Percentiles rank a stretch among this genome's conserved stretches.
Evolutionary conservation across 106 monocot species (phyloP).

Genomic region (Acanthochlamys bracteata): DNA sequence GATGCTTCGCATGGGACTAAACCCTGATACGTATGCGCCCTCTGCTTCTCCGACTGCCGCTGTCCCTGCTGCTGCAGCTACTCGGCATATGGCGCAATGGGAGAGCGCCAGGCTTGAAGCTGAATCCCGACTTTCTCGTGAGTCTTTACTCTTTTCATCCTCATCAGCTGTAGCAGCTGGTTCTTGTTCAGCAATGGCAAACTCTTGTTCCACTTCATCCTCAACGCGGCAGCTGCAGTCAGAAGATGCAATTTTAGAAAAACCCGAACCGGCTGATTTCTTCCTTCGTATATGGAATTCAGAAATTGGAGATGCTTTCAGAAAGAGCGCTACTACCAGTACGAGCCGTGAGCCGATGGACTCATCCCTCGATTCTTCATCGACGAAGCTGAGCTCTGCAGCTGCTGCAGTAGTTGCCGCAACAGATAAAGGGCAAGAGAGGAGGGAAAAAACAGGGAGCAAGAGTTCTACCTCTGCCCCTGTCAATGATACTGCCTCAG

Average conservation of each 20-base stretch:
- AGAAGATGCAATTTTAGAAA: neutral
- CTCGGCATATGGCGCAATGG: conserved; percentile 86
- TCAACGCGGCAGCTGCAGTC: neutral
- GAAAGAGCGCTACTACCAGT: conserved; percentile 1
- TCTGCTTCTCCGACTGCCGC: neutral
- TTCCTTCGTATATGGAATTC: conserved; percentile 93
- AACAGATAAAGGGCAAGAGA: neutral
- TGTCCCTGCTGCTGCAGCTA: conserved; percentile 15
- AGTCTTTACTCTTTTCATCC: conserved; percentile 45
- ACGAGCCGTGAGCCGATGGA: neutral
- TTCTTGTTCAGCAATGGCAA: neutral
- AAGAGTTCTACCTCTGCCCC: neutral
- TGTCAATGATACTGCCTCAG: neutral
- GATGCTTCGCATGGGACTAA: conserved; percentile 51
- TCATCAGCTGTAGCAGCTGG: conserved; percentile 12
- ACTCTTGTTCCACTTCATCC: neutral
- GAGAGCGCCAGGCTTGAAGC: conserved; percentile 74
- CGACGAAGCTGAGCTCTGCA: conserved; percentile 7
- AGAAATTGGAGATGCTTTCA: conserved; percentile 62
- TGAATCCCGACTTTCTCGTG: conserved; percentile 68
- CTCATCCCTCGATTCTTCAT: conserved; percentile 10
- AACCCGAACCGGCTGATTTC: conserved; percentile 34
- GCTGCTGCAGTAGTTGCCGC: neutral
- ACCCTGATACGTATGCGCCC: conserved; percentile 31
- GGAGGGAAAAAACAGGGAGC: conserved; percentile 2